A percentile compares a stretch with the other conserved stretches of the same genome.
Conservation (phyloP, 768 basidiomycete species). For the Boletus insuetus region DNA sequence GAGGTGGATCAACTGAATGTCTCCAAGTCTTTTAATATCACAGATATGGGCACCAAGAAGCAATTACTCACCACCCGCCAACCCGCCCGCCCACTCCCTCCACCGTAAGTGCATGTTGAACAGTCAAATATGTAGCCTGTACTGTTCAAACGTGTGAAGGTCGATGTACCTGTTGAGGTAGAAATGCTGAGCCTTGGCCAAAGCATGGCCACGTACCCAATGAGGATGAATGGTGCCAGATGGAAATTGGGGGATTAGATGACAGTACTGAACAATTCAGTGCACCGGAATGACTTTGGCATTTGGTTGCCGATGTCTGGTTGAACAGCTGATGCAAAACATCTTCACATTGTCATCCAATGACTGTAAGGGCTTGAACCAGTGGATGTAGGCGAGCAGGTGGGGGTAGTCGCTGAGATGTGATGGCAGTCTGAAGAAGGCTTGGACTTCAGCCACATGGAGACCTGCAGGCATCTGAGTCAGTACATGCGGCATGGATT, state of each 20-base stretch:
- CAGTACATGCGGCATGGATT: too few relatives aligned
- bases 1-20: too few relatives aligned
- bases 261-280: not conserved
- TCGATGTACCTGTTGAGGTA: constrained; percentile 3
- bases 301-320: not conserved
- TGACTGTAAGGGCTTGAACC: not conserved
- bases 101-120: too few relatives aligned
- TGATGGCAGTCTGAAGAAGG: constrained; percentile 25
- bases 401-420: constrained; percentile 8
- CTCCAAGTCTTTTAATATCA: too few relatives aligned
- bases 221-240: not conserved
- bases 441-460: constrained; percentile 23
- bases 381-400: constrained; percentile 19
- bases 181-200: not conserved
- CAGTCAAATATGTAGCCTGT: not conserved
- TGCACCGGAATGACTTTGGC: not conserved
- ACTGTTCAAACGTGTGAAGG: not conserved
- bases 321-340: not conserved
- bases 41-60: too few relatives aligned
- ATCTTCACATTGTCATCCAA: not conserved
- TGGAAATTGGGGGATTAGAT: not conserved
- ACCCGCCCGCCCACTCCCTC: too few relatives aligned
- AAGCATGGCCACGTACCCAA: not conserved
- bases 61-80: too few relatives aligned
- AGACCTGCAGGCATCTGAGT: not conserved